Base-by-base conservation (phyloP, 2,329 filamentous ascomycete species). In the Lecanosticta acicola region DNA sequence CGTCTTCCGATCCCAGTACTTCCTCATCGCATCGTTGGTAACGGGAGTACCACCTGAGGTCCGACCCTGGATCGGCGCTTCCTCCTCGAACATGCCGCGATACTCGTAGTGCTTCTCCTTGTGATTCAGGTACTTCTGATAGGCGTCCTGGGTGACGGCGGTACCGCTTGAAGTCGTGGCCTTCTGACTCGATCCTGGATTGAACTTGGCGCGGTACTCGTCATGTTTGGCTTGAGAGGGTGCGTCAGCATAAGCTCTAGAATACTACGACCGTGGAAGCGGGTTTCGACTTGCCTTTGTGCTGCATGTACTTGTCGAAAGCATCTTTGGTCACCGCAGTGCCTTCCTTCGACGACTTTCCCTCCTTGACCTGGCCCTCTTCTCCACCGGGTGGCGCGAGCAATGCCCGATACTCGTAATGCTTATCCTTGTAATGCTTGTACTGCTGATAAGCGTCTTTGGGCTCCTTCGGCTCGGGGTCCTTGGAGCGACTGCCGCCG, bases 41-140 rank as follows among this genome's bases (percentile, higher is more conserved):
- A 29, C 24, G 5, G 5, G 24, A 29, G 24, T 29, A 29, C 24
- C 24, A 11, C 24, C 24, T 11, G 24, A 29, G 24, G 24, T 29
- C 24, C 11, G 5, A 11, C 7, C 7, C 5, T 11, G 24, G 7
- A 29, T 5, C 24, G 24, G 7, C 24, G 5, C 24, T 7, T 11
- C 7, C 7, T 29, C 5, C 24, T 29, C 24, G 24, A 37, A 17
- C 14, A 5, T 5, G 3, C 11, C 16, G 38, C 21, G 38, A 14
- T 45, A 45, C 16, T 39, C 21, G 14, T 45, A 34, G 8, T 39
- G 42, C 35, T 45, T 45, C 20, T 11, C 42, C 17, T 33, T 29
- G 35, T 45, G 26, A 1, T 32, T 19, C 14, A 19, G 24, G 24
- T 45, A 45, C 26, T 45, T 45, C 3, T 38, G 16, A 8, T 39